Evolutionary conservation across 306 rosid genomes (phyloP).

Genomic region (Oxytropis ochrocephala): DNA sequence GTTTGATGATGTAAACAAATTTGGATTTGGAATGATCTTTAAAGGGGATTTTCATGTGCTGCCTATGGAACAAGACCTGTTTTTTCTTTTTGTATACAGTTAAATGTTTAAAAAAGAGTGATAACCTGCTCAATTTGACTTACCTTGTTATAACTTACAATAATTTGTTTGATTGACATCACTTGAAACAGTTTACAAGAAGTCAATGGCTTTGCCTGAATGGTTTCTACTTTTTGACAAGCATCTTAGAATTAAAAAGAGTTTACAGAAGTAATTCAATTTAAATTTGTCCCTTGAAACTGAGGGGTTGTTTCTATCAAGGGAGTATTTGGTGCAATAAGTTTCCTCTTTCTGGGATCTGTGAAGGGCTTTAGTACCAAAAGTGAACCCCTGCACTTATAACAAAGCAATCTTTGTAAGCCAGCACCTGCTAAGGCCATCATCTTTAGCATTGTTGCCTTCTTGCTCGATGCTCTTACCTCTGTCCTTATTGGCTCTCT

Average conservation of each 20-base stretch:
- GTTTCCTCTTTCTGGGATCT: slow-evolving; percentile 62
- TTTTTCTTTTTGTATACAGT: neutral
- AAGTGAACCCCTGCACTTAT: slow-evolving; percentile 65
- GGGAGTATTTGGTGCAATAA: slow-evolving; percentile 45
- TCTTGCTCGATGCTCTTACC: slow-evolving; percentile 59
- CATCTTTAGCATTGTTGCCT: slow-evolving; percentile 53
- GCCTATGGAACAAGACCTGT: neutral
- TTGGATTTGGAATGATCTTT: neutral
- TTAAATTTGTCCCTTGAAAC: slow-evolving; percentile 1
- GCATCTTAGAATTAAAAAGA: neutral
- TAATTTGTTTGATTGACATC: neutral
- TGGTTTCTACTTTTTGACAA: neutral
- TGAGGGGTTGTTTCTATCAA: slow-evolving; percentile 27
- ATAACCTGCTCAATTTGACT: neutral
- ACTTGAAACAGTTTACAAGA: neutral
- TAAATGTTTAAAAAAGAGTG: neutral
- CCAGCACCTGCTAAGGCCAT: slow-evolving; percentile 65
- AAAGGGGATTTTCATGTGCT: neutral
- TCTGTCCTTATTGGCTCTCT: slow-evolving; percentile 59
- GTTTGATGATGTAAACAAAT: neutral
- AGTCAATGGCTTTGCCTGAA: neutral
- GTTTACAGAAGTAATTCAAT: neutral
- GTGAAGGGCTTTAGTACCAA: slow-evolving; percentile 62
- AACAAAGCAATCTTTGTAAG: slow-evolving; percentile 51
- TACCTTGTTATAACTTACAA: neutral